These are phyloP conservation scores for Annulohypoxylon maeteangense DNA, from an alignment of 495 filamentous ascomycete species.

Conservation along the genomic window DNA sequence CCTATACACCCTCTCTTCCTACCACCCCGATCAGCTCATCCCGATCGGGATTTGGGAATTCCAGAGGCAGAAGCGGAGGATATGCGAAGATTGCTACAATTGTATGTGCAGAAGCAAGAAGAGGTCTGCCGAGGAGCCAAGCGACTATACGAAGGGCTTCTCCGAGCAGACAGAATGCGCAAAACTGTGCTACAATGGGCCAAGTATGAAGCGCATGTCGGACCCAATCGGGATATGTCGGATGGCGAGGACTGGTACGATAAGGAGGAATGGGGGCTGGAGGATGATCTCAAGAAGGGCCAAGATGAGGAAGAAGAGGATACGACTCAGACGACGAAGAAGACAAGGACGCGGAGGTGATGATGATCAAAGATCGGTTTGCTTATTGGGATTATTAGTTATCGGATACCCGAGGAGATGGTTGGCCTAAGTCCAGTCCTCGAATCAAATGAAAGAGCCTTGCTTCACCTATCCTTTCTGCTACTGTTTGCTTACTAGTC, in stretches of 20 bases:
- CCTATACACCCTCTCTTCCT: constrained; percentile 87
- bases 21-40: constrained; percentile 72
- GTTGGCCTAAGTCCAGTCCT: constrained; percentile 23
- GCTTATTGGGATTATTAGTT: background rate
- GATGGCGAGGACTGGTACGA: constrained; percentile 98
- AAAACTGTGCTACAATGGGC: constrained; percentile 82
- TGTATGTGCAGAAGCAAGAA: constrained; percentile 95
- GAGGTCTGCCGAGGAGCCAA: constrained; percentile 87
- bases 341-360: constrained; percentile 72
- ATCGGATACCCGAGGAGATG: constrained; percentile 36
- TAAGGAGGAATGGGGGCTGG: constrained; percentile 85
- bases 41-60: constrained; percentile 82
- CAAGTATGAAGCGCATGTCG: constrained; percentile 90
- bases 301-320: constrained; percentile 92
- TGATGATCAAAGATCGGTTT: constrained; percentile 1
- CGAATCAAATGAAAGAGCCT: constrained; percentile 1
- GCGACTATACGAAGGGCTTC: constrained; percentile 77
- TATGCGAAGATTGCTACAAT: constrained; percentile 80
- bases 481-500: background rate
- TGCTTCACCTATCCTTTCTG: background rate
- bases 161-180: constrained; percentile 80
- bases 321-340: constrained; percentile 75
- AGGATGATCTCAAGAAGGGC: constrained; percentile 88
- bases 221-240: constrained; percentile 73
- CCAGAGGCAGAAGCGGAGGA: constrained; percentile 87